Evolutionary conservation across 805 yeast species (phyloP), one percentile per base, ranked within the genome.

Genomic region (Candida chauliodis): DNA sequence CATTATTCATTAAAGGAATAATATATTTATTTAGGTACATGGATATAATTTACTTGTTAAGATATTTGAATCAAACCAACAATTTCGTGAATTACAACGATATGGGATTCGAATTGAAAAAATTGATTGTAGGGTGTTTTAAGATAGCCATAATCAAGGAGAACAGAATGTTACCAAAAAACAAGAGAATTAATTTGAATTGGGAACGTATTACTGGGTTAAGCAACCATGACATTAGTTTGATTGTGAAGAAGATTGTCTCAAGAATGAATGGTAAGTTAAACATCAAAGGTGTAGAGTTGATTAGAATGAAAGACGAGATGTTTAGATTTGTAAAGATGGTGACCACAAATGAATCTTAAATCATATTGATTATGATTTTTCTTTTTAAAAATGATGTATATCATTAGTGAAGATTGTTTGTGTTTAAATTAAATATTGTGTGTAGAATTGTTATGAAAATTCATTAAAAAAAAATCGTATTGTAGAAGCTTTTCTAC

Each of bases 11-110:
- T 58, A 65, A 62, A 41, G 67, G 71, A 4, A 53, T 61, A 27
- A 63, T 69, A 19, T 68, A 68, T 45, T 53, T 69, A 32, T 69
- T 69, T 53, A 55, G 74, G 37, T 69, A 69, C 47, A 69, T 69
- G 73, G 73, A 69, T 46, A 65, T 69, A 30, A 61, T 69, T 36
- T 69, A 69, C 49, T 57, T 69, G 39, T 60, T 69, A 42, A 51
- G 74, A 38, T 69, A 69, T 45, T 59, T 69, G 40, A 69, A 69
- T 43, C 74, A 69, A 47, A 61, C 71, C 20, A 69, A 69, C 44
- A 69, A 69, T 43, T 64, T 58, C 42, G 71, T 69, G 22, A 65
- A 62, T 46, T 65, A 62, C 48, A 66, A 58, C 31, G 70, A 63
- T 22, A 68, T 68, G 74, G 72, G 65, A 23, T 67, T 61, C 48